These are phyloP conservation scores for Ceratocystis harringtonii DNA, from an alignment of 2,329 filamentous ascomycete genomes.

Conservation along the genomic window DNA sequence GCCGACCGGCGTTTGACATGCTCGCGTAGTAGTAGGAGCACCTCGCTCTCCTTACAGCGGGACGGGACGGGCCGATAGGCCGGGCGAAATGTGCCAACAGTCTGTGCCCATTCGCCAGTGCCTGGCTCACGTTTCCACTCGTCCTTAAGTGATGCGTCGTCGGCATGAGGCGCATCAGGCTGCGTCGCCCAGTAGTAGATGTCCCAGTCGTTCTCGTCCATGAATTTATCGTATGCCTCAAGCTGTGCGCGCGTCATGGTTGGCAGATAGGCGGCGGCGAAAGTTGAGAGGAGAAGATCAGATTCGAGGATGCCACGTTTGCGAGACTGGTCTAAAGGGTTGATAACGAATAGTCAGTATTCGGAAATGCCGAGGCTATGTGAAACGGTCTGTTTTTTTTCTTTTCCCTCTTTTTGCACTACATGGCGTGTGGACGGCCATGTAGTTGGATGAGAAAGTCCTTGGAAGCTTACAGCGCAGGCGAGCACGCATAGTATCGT, in stretches of 20 bases:
- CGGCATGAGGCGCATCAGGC: conserved; percentile 40
- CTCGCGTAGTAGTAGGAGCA: conserved; percentile 57
- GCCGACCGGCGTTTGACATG: conserved; percentile 56
- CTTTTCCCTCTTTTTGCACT: too few relatives aligned
- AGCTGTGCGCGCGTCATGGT: conserved; percentile 61
- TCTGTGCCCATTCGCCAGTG: conserved; percentile 87
- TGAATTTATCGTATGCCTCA: conserved; percentile 73
- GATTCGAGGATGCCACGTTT: conserved; percentile 93
- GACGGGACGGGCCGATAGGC: conserved; percentile 79
- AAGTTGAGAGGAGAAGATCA: conserved; percentile 90
- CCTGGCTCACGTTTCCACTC: conserved; percentile 26
- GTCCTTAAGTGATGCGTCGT: conserved; percentile 19
- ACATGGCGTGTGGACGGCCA: neutral
- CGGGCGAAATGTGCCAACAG: conserved; percentile 82
- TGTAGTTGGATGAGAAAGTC: neutral
- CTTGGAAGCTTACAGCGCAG: conserved; percentile 45
- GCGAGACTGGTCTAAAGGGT: conserved; percentile 69
- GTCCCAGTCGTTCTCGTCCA: conserved; percentile 99
- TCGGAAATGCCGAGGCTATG: neutral
- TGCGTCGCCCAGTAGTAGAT: conserved; percentile 99
- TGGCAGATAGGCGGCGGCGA: conserved; percentile 64
- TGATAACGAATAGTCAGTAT: conserved; percentile 7
- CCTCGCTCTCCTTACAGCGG: conserved; percentile 72
- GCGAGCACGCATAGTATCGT: conserved; percentile 72
- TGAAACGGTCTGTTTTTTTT: too few relatives aligned